phyloP scores from a whole-genome alignment of 2,329 filamentous ascomycete genomes.

The Hansfordia pulvinata region DNA sequence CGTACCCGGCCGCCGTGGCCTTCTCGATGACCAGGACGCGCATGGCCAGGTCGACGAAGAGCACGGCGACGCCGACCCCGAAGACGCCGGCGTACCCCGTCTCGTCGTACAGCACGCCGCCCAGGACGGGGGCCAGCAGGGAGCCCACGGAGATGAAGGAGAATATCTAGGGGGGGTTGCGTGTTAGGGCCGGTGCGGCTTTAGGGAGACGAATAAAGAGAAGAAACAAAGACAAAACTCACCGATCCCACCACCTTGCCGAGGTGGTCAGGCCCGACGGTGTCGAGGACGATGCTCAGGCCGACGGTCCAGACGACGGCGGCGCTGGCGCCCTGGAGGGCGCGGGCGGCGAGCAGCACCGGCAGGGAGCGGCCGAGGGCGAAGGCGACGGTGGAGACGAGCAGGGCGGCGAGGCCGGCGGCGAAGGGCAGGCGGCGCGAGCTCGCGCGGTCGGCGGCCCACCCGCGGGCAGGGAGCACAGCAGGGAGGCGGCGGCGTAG shows the following conservation, averaged over 20 bases:
- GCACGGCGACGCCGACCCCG: slow-evolving; percentile 35
- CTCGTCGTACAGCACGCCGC: slow-evolving; percentile 45
- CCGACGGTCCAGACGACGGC: slow-evolving; percentile 42
- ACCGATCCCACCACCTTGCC: slow-evolving; percentile 48
- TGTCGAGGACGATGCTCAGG: slow-evolving; percentile 43
- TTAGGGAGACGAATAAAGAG: no score
- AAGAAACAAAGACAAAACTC: slow-evolving; percentile 10
- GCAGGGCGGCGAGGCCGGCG: slow-evolving; percentile 34
- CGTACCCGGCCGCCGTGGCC: slow-evolving; percentile 36
- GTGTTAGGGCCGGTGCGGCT: no score
- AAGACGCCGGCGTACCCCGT: slow-evolving; percentile 46
- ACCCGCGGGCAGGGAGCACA: slow-evolving; percentile 34
- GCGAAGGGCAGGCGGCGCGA: slow-evolving; percentile 45
- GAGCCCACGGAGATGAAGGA: slow-evolving; percentile 44
- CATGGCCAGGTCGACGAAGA: slow-evolving; percentile 45
- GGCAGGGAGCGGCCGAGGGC: slow-evolving; percentile 32
- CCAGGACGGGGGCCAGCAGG: slow-evolving; percentile 41
- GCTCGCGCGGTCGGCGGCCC: slow-evolving; percentile 36
- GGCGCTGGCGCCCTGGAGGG: slow-evolving; percentile 42
- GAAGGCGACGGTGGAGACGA: slow-evolving; percentile 40
- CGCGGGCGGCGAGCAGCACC: slow-evolving; percentile 33
- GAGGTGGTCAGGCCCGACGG: slow-evolving; percentile 37
- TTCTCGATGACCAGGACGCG: slow-evolving; percentile 50
- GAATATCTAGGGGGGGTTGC: slow-evolving; percentile 34
- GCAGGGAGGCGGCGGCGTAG: slow-evolving; percentile 37